Evolutionary conservation across 2,329 filamentous ascomycete genomes (phyloP).

Genomic region (Colletotrichum higginsianum): DNA sequence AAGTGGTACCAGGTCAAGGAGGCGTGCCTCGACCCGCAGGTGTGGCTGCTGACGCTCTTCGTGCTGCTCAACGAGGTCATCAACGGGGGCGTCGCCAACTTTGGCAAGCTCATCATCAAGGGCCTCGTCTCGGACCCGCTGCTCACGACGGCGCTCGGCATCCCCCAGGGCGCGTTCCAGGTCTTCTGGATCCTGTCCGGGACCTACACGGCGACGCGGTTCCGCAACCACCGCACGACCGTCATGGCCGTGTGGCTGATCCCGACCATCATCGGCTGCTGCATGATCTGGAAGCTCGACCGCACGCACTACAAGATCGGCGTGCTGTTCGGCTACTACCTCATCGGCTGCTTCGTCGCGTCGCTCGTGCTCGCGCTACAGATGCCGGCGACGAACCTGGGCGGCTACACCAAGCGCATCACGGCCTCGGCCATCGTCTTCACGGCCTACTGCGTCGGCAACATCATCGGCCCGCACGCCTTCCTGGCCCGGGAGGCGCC

Average conservation of each 20-base stretch:
- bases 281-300: constrained; percentile 65
- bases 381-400: constrained; percentile 64
- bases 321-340: constrained; percentile 67
- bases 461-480: constrained; percentile 62
- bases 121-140: constrained; percentile 51
- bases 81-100: constrained; percentile 63
- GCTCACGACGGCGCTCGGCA: constrained; percentile 65
- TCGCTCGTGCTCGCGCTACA: constrained; percentile 68
- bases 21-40: constrained; percentile 67
- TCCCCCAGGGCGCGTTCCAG: constrained; percentile 69
- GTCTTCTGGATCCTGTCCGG: constrained; percentile 68
- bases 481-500: constrained; percentile 62
- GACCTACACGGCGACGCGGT: constrained; percentile 65
- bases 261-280: constrained; percentile 65
- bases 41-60: constrained; percentile 71
- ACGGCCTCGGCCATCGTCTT: constrained; percentile 63
- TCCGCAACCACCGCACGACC: constrained; percentile 64
- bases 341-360: constrained; percentile 63
- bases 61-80: constrained; percentile 59
- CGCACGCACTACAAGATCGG: constrained; percentile 58
- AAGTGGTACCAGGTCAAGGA: constrained; percentile 65
- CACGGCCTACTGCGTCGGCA: constrained; percentile 61
- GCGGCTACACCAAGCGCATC: constrained; percentile 63
- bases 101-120: constrained; percentile 50
- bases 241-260: constrained; percentile 67